Evolutionary conservation across 345 rosid species (phyloP).

Genomic region (Gynandropsis gynandra): DNA sequence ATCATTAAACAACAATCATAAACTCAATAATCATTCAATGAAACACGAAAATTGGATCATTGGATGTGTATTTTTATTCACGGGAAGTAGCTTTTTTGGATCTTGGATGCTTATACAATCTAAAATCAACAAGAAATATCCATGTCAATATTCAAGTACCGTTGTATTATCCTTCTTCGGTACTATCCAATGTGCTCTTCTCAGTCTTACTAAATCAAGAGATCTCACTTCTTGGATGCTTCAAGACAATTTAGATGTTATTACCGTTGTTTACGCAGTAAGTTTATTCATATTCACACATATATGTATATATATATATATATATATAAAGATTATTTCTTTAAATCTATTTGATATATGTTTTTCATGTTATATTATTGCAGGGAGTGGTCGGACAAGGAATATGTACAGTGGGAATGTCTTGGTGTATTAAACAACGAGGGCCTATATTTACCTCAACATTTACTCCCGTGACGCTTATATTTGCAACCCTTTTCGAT

Average conservation of each 20-base stretch:
- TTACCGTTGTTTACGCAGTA: conserved; percentile 37
- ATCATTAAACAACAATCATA: conserved; percentile 6
- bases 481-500: conserved; percentile 32
- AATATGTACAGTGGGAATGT: conserved; percentile 32
- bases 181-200: conserved; percentile 43
- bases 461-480: conserved; percentile 30
- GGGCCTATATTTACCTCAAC: conserved; percentile 34
- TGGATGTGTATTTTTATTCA: conserved; percentile 36
- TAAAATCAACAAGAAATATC: conserved; percentile 37
- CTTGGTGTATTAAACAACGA: conserved; percentile 31
- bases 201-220: conserved; percentile 32
- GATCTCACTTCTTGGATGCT: conserved; percentile 38
- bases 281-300: conserved; percentile 3
- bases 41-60: conserved; percentile 35
- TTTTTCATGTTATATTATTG: neutral
- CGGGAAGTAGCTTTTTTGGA: conserved; percentile 30
- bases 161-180: conserved; percentile 48
- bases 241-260: conserved; percentile 34
- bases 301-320: neutral
- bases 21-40: neutral
- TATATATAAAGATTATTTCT: too few relatives aligned
- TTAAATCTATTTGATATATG: neutral
- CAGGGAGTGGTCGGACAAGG: conserved; percentile 35
- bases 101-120: conserved; percentile 56
- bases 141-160: conserved; percentile 56